phyloP scores from a whole-genome alignment of 108 stramenopile genomes.

The Thalassiosira profunda region DNA sequence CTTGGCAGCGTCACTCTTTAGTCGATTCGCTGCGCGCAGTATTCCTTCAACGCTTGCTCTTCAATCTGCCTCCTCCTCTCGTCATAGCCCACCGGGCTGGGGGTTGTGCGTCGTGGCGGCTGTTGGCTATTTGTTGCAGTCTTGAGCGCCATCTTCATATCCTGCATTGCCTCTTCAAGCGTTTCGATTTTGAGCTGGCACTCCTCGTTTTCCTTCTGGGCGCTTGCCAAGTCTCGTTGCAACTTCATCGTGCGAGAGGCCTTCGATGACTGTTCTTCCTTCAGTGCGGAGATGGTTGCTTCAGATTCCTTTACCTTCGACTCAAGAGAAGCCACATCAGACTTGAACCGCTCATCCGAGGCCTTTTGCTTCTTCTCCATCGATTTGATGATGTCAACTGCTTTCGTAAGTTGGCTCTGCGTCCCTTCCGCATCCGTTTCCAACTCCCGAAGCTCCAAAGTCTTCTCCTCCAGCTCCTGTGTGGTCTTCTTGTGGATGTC shows the following conservation, averaged over 20 bases:
- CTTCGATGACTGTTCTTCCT: neutral
- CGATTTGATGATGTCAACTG: slow-evolving; percentile 3
- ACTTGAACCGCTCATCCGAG: neutral
- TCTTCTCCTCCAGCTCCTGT: slow-evolving; percentile 8
- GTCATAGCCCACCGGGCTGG: neutral
- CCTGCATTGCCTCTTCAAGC: slow-evolving; percentile 12
- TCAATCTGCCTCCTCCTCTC: neutral
- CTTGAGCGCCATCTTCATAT: slow-evolving; percentile 5
- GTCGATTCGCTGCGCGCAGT: neutral
- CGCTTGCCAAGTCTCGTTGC: slow-evolving; percentile 5
- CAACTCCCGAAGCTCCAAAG: slow-evolving; percentile 3
- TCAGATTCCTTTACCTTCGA: slow-evolving; percentile 4
- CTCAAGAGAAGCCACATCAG: neutral
- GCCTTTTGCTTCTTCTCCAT: neutral
- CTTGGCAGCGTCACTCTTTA: neutral
- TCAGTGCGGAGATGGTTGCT: neutral
- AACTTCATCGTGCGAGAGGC: slow-evolving; percentile 9
- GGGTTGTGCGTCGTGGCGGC: neutral
- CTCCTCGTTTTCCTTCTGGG: neutral
- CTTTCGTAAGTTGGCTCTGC: slow-evolving; percentile 6
- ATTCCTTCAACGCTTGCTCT: neutral
- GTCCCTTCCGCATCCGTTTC: slow-evolving; percentile 9
- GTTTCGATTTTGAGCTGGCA: slow-evolving; percentile 6
- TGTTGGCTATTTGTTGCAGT: neutral
- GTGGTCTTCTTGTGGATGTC: slow-evolving; percentile 7